Evolutionary conservation across 306 rosid genomes (phyloP).

Genomic region (Mimosa bimucronata): DNA sequence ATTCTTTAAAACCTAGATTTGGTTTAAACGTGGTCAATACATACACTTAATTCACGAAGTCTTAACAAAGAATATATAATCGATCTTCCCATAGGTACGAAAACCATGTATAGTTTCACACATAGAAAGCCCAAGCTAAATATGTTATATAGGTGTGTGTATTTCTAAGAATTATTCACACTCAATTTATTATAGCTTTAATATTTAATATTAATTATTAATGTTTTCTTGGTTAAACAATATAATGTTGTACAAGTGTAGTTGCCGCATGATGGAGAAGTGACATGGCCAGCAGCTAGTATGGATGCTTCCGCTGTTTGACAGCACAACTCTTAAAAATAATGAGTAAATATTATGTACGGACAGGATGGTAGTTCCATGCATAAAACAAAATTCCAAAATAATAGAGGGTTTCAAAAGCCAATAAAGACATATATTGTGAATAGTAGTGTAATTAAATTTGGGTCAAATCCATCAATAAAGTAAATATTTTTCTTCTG

Average conservation of each 20-base stretch:
- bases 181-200: background rate
- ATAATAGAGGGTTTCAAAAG: background rate
- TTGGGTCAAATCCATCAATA: background rate
- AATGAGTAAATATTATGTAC: constrained; percentile 18
- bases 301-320: constrained; percentile 8
- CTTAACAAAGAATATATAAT: too few relatives aligned
- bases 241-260: constrained; percentile 2
- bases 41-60: too few relatives aligned
- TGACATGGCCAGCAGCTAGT: constrained; percentile 53
- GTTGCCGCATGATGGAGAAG: constrained; percentile 66
- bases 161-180: too few relatives aligned
- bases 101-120: too few relatives aligned
- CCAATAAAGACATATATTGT: background rate
- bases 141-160: too few relatives aligned
- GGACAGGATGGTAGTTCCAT: background rate
- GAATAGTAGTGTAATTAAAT: background rate
- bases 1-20: too few relatives aligned
- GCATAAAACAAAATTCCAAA: background rate
- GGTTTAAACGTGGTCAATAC: too few relatives aligned
- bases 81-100: too few relatives aligned
- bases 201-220: background rate
- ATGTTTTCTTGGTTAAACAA: background rate
- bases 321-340: constrained; percentile 33
- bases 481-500: background rate
- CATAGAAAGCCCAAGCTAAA: too few relatives aligned